Conservation (phyloP, 345 rosid species). For the Salix koriyanagi region DNA sequence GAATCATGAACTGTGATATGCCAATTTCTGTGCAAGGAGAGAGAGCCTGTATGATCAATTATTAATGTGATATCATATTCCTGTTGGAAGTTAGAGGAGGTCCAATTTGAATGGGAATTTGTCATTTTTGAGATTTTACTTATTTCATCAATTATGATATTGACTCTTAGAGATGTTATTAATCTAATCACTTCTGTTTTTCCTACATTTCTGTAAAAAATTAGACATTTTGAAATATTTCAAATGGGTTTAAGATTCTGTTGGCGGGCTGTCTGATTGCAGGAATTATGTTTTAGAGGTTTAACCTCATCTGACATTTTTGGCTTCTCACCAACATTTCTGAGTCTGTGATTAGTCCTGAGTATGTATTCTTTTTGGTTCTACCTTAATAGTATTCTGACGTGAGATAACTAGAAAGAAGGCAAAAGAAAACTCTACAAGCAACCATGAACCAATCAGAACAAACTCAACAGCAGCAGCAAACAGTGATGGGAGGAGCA, state of each 20-base stretch:
- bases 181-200: neutral
- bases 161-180: neutral
- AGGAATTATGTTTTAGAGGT: neutral
- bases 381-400: conserved; percentile 16
- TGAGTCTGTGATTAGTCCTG: neutral
- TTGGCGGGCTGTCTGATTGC: neutral
- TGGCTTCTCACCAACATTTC: neutral
- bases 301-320: neutral
- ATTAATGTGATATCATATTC: neutral
- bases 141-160: neutral
- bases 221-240: neutral
- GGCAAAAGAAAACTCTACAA: neutral
- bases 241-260: neutral
- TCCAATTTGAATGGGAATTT: neutral
- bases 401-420: conserved; percentile 14
- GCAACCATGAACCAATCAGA: conserved; percentile 51
- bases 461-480: conserved; percentile 39
- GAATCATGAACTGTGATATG: neutral
- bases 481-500: conserved; percentile 41
- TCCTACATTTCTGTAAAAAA: neutral
- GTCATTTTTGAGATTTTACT: neutral
- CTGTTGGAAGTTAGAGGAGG: neutral
- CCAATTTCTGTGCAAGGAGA: neutral
- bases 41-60: neutral
- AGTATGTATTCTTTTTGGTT: conserved; percentile 1